Evolutionary conservation across 2,329 filamentous ascomycete genomes (phyloP).

Genomic region (Verticillium nonalfalfae): DNA sequence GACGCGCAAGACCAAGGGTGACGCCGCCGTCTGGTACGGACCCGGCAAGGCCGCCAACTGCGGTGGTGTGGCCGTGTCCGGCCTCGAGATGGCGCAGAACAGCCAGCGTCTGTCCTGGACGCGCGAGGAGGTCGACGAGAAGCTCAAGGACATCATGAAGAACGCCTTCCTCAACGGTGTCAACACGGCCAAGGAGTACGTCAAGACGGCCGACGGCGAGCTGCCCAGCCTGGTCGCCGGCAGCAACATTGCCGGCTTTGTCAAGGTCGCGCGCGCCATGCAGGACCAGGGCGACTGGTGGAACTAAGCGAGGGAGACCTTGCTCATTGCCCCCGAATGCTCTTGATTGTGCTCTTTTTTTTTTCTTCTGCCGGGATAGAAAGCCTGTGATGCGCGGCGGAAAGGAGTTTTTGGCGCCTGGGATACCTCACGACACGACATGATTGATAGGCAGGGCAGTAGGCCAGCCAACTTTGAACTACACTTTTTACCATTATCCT

Average conservation of each 20-base stretch:
- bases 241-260: conserved; percentile 95
- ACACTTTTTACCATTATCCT: neutral
- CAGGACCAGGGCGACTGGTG: conserved; percentile 96
- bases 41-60: conserved; percentile 97
- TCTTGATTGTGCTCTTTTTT: neutral
- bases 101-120: conserved; percentile 79
- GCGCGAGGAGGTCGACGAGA: conserved; percentile 79
- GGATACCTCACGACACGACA: neutral
- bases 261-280: conserved; percentile 94
- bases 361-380: neutral
- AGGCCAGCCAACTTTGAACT: neutral
- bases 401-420: neutral
- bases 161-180: conserved; percentile 85
- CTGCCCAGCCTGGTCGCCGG: conserved; percentile 87
- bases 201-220: conserved; percentile 70
- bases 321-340: too few relatives aligned
- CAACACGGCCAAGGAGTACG: conserved; percentile 83
- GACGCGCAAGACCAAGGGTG: conserved; percentile 62
- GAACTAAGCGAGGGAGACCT: conserved; percentile 15
- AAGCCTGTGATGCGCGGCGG: neutral
- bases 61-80: conserved; percentile 93
- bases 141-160: conserved; percentile 94
- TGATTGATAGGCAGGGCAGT: neutral
- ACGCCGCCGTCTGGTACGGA: conserved; percentile 81
- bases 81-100: conserved; percentile 99